Evolutionary conservation across 306 rosid species (phyloP), one percentile per base, ranked within the genome.

Genomic region (Astragalus glycyphyllos): DNA sequence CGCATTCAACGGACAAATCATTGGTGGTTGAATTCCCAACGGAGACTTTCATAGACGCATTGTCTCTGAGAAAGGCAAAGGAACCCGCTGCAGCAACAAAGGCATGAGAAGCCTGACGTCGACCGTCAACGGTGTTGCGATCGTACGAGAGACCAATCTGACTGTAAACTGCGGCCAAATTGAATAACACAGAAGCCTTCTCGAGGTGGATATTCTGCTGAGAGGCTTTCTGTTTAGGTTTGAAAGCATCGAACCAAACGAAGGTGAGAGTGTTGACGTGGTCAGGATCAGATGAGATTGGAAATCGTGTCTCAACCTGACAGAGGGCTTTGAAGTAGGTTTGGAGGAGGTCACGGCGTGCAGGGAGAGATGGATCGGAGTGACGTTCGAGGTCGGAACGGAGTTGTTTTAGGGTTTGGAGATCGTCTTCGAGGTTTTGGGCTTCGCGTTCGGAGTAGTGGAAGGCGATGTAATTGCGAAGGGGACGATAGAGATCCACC

Each of bases 381-480:
- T 83, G 85, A 68, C 96, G 96, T 61, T 94, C 97, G 48, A 94
- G 0, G 49, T 94, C 99, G 73, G 92, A 79, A 54, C 99, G 96
- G 56, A 78, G 80, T 41, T 89, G 88, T 58, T 89, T 94, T 1
- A 94, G 89, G 85, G 90, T 87, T 87, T 94, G 91, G 76, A 94
- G 96, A 68, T 94, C 99, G 77, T 94, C 97, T 38, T 94, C 99
- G 48, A 89, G 83, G 83, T 86, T 91, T 47, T 91, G 97, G 6
- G 99, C 97, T 32, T 94, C 97, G 60, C 97, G 96, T 45, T 94
- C 99, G n/a, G 99, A 94, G 89, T 94, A 94, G 68, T 89, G 84
- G 86, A 83, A 87, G 10, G 90, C 82, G 66, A 94, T 81, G 84
- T 74, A 94, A 65, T 89, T 94, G 86, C 99, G 97, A 6, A 94